A percentile compares a stretch with the other conserved stretches of the same genome.
Evolutionary conservation across 495 filamentous ascomycete species (phyloP).

Genomic region (Cercophora sp.): DNA sequence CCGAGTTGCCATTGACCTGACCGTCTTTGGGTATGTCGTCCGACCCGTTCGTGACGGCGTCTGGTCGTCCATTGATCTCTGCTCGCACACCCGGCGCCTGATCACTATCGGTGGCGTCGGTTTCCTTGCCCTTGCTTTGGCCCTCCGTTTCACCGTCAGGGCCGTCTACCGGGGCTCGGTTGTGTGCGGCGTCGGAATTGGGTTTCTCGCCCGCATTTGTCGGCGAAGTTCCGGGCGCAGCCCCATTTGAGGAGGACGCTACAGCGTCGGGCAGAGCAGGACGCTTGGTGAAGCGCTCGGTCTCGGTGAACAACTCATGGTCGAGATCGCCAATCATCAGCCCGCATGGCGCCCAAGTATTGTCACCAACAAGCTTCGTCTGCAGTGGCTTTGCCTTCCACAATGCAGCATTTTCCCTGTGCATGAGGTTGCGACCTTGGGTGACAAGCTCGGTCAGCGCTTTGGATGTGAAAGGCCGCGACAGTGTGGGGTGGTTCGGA

Average conservation of each 20-base stretch:
- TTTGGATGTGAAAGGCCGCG: constrained; percentile 74
- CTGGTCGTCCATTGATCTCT: constrained; percentile 6
- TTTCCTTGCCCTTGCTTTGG: constrained; percentile 17
- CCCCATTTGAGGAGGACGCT: too few species aligned
- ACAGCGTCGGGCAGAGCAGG: too few species aligned
- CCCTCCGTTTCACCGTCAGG: constrained; percentile 5
- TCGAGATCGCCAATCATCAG: constrained; percentile 55
- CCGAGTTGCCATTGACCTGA: constrained; percentile 14
- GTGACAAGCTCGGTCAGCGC: constrained; percentile 75
- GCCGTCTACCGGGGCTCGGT: background rate
- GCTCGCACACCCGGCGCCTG: background rate
- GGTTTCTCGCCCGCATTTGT: constrained; percentile 1
- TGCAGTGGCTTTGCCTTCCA: constrained; percentile 76
- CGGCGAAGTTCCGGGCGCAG: constrained; percentile 1
- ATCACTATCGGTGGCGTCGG: constrained; percentile 5
- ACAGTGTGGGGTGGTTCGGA: constrained; percentile 75
- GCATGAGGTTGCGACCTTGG: constrained; percentile 64
- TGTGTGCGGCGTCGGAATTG: background rate
- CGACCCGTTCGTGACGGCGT: background rate
- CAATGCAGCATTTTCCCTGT: constrained; percentile 69
- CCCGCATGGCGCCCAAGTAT: constrained; percentile 72
- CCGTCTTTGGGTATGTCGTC: background rate
- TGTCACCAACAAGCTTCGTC: constrained; percentile 73
- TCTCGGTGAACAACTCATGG: constrained; percentile 45
- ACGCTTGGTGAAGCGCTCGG: constrained; percentile 25